Evolutionary conservation across 78 protist species (phyloP), one percentile per base, ranked within the genome.

Genomic region (Emiliania huxleyi): DNA sequence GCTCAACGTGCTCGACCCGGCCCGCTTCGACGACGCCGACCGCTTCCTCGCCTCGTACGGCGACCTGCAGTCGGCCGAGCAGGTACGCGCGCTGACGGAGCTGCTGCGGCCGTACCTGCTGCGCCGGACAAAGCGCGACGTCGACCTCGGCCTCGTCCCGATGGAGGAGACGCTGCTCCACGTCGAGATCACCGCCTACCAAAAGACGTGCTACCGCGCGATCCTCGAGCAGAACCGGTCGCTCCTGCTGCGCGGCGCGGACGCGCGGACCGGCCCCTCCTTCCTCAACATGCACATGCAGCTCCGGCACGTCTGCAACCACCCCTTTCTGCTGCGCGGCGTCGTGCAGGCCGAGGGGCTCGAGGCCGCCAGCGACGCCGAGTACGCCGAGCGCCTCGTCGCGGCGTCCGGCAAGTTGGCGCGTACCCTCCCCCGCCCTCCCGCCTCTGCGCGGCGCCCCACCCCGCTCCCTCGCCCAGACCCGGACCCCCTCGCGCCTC

Each of bases 221-320:
- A 94, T 98, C 37, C 56, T 97, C 40, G 91, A 96, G 37, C 90
- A 88, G 90, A 97, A 97, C 91, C 95, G 43, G 42, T 0, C 43
- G 35, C 29, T 33, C 37, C 79, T 94, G 77, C 43, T 95, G 85
- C 69, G 95, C 55, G 77, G 95, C n/a, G 95, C 62, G 33, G 91
- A 84, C 49, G 95, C 93, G 3, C 75, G 44, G 29, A 0, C 56
- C 35, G 94, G 95, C 73, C 49, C 96, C 4, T 90, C 89, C 33
- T 93, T 98, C 52, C 21, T 94, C 18, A 98, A 98, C 81, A 87
- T 98, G 33, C 38, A 95, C 69, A 93, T 97, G 90, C 98, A 98
- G 94, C 97, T 98, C 49, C 96, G 96, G 52, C 97, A 98, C 91
- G 73, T 93, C 85, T 98, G 98, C 87, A 98, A 98, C 92, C 99